Evolutionary conservation across 2,329 filamentous ascomycete species (phyloP).

Genomic region (Botrytis paeoniae): DNA sequence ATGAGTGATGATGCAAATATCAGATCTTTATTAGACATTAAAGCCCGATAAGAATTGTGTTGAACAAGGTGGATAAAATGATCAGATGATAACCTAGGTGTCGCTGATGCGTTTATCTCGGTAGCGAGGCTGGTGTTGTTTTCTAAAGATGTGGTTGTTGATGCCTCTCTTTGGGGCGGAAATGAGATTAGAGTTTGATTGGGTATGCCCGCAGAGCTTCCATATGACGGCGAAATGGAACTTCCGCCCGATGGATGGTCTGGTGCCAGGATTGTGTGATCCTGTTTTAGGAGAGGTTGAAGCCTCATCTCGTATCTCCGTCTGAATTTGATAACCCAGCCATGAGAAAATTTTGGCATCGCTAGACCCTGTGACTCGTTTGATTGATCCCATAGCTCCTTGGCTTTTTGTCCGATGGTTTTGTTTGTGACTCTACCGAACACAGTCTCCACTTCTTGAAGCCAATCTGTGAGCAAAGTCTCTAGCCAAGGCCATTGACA

Average conservation of each 20-base stretch:
- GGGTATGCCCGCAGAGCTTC: background rate
- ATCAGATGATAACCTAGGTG: conserved; percentile 22
- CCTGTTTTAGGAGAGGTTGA: conserved; percentile 11
- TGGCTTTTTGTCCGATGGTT: conserved; percentile 21
- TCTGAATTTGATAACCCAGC: conserved; percentile 24
- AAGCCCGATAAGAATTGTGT: conserved; percentile 24
- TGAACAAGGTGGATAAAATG: conserved; percentile 28
- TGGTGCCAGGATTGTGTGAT: background rate
- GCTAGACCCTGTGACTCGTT: conserved; percentile 16
- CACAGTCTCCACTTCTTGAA: conserved; percentile 17
- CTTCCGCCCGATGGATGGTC: background rate
- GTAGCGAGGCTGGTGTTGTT: background rate
- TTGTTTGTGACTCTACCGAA: conserved; percentile 21
- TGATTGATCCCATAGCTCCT: conserved; percentile 21
- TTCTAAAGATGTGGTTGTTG: background rate
- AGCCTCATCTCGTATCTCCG: conserved; percentile 18
- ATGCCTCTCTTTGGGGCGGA: background rate
- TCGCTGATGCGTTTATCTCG: background rate
- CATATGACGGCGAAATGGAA: background rate
- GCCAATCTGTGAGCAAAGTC: conserved; percentile 20
- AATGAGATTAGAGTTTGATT: background rate
- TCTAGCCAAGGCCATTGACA: conserved; percentile 25
- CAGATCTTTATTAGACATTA: conserved; percentile 24
- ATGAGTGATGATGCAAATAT: conserved; percentile 17
- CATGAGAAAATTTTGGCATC: conserved; percentile 24